phyloP scores from a whole-genome alignment of 805 yeast genomes.

The Nakazawaea pomicola region DNA sequence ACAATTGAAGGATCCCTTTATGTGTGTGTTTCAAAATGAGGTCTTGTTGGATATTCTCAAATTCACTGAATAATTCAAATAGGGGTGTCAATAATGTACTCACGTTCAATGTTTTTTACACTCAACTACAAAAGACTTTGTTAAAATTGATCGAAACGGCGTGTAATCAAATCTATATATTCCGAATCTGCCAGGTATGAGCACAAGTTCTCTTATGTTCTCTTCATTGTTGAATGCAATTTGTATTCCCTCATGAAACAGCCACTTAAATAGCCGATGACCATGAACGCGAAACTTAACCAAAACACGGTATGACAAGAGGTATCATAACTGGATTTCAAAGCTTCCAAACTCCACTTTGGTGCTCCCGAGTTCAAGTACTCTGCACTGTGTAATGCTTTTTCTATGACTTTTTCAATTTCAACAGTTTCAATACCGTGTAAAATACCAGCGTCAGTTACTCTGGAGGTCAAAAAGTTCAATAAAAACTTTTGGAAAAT shows the following conservation, averaged over 20 bases:
- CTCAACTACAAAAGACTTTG: no score
- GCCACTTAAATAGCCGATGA: constrained; percentile 35
- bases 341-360: constrained; percentile 36
- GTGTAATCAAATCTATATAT: no score
- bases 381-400: constrained; percentile 53
- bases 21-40: no score
- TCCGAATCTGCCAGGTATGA: no score
- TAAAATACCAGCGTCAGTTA: constrained; percentile 27
- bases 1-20: no score
- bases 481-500: constrained; percentile 47
- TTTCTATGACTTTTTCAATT: constrained; percentile 39
- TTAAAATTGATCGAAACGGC: no score
- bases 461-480: constrained; percentile 21
- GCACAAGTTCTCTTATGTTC: no score
- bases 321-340: constrained; percentile 45
- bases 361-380: constrained; percentile 52
- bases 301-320: constrained; percentile 51
- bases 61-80: no score
- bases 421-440: constrained; percentile 30
- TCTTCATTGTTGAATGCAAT: constrained; percentile 46
- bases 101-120: no score
- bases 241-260: constrained; percentile 53
- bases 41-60: no score
- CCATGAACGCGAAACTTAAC: constrained; percentile 37
- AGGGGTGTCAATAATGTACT: no score